Evolutionary conservation across 805 yeast genomes (phyloP).

Genomic region (Metschnikowia santaceciliae): DNA sequence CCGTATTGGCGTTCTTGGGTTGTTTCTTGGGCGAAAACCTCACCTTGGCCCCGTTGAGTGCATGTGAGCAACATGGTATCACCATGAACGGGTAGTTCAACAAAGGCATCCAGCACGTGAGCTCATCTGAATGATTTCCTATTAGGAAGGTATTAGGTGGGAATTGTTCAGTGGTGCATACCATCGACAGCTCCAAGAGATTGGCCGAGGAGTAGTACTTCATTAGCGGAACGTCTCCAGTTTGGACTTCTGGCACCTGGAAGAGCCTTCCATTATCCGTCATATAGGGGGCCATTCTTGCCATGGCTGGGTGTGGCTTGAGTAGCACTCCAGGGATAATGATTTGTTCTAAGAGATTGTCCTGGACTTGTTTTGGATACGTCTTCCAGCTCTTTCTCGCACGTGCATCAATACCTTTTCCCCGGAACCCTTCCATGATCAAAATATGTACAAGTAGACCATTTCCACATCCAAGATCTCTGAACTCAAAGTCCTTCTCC

Average conservation of each 20-base stretch:
- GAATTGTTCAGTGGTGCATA: slow-evolving; percentile 59
- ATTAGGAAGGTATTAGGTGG: slow-evolving; percentile 73
- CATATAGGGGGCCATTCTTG: slow-evolving; percentile 48
- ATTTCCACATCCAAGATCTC: slow-evolving; percentile 94
- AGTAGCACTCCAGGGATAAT: slow-evolving; percentile 73
- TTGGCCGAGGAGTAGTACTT: slow-evolving; percentile 53
- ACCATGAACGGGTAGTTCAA: slow-evolving; percentile 84
- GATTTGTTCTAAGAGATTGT: slow-evolving; percentile 65
- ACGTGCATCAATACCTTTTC: slow-evolving; percentile 87
- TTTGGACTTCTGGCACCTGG: slow-evolving; percentile 42
- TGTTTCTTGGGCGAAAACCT: slow-evolving; percentile 51
- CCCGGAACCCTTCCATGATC: slow-evolving; percentile 72
- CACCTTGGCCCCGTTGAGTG: slow-evolving; percentile 68
- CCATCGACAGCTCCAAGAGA: slow-evolving; percentile 48
- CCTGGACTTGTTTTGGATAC: slow-evolving; percentile 64
- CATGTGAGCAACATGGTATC: slow-evolving; percentile 94
- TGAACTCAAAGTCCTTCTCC: slow-evolving; percentile 58
- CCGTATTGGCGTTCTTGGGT: background rate
- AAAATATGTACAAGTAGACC: slow-evolving; percentile 79
- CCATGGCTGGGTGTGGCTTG: slow-evolving; percentile 64
- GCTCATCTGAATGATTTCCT: slow-evolving; percentile 93
- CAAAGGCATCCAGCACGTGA: slow-evolving; percentile 93
- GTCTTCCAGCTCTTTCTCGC: slow-evolving; percentile 81
- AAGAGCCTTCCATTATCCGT: slow-evolving; percentile 60
- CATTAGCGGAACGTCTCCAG: slow-evolving; percentile 38